Base-by-base conservation (phyloP, 2,329 filamentous ascomycete genomes). In the Leptoxyphium fumago region DNA sequence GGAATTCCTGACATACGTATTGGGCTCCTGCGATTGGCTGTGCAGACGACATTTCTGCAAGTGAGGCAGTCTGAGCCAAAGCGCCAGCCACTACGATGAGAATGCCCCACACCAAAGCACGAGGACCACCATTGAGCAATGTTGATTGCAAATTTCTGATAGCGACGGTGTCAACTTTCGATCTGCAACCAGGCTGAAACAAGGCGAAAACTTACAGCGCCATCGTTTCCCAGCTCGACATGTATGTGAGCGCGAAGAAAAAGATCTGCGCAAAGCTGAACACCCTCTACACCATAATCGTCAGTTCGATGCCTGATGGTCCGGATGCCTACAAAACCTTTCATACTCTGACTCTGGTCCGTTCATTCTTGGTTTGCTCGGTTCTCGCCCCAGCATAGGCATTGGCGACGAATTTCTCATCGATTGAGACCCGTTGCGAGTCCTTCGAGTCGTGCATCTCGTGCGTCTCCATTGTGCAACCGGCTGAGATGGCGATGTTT, bases 1-100 rank as follows among this genome's bases (percentile, higher is more conserved):
- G 21, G 21, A 26, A 26, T 26, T 26, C 21, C 7, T 26, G 2
- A 28, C 43, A 28, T 28, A 42, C 39, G 26, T 54, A 55, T 46
- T 50, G 50, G 8, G 52, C 54, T 10, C 54, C 54, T n/a, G 54
- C 51, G 29, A 56, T 56, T n/a, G 52, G 54, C 18, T 54, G 54
- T 10, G 49, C 43, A 11, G 50, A 49, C 4, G 54, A 50, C 46
- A 56, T 51, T 39, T 56, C 54, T 2, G 54, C 49, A 10, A 56
- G 42, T 1, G 50, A 52, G 13, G 53, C 52, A 38, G 48, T 46
- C 42, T 56, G 54, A 10, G 45, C 40, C 29, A 55, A 41, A 2
- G 48, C 52, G 10, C 52, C 52, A n/a, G 44, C 29, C 38, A 51
- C 49, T 18, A 55, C 51, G 14, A 56, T 42, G 11, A 56, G 29